These are phyloP conservation scores for Phoma sp. DNA, from an alignment of 2,329 filamentous ascomycete species.

Conservation along the genomic window DNA sequence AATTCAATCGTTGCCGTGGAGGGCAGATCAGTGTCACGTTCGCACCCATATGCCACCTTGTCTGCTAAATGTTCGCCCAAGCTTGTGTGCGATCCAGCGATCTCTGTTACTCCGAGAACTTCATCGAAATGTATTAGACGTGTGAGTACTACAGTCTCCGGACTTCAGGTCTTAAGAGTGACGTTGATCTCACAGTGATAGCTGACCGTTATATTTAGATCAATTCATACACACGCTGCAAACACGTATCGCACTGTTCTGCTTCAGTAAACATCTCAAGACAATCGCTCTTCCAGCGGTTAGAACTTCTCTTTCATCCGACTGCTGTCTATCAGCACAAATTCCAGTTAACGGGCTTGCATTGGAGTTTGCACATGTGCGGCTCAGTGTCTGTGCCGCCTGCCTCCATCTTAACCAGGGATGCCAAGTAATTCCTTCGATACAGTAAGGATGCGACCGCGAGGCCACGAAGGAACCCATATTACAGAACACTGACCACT, in stretches of 20 bases:
- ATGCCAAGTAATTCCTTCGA: background rate
- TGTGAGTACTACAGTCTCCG: background rate
- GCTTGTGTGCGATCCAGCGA: background rate
- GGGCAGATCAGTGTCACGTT: background rate
- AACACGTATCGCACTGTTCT: too few species aligned
- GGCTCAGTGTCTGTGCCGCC: background rate
- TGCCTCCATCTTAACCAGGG: background rate
- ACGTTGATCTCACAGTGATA: background rate
- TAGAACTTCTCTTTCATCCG: background rate
- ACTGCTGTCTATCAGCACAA: background rate
- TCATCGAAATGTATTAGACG: background rate
- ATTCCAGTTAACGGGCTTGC: background rate
- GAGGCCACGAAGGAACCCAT: background rate
- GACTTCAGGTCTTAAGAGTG: background rate
- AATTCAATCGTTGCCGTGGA: too few species aligned
- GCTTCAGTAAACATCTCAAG: too few species aligned
- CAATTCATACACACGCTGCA: background rate
- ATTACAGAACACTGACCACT: background rate
- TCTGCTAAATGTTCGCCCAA: background rate
- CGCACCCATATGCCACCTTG: background rate
- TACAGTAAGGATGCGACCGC: background rate
- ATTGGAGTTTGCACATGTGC: background rate
- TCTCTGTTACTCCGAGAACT: background rate
- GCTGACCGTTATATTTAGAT: background rate
- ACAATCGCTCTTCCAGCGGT: too few species aligned